A percentile compares a stretch with the other conserved stretches of the same genome.
Evolutionary conservation across 202 grass and related monocot species (phyloP).

Genomic region (Musa balbisiana): DNA sequence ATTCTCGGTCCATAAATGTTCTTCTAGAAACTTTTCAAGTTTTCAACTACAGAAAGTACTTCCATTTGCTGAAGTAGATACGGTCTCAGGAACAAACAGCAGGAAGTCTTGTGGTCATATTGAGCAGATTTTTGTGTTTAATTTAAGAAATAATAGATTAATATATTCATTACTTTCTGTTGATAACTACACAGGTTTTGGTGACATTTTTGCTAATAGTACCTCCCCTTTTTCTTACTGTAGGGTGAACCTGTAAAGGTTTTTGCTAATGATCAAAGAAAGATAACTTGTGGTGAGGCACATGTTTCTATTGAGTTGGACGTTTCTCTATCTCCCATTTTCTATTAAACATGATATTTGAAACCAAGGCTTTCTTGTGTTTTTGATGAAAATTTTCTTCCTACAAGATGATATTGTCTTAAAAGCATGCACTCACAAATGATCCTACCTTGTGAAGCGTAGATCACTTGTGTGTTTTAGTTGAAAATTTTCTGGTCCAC

Average conservation of each 20-base stretch:
- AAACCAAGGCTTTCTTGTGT: background rate
- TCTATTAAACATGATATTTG: background rate
- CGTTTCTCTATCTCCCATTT: no score
- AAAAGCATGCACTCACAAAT: background rate
- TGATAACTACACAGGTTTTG: background rate
- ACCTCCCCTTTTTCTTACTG: conserved; percentile 24
- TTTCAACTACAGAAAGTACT: background rate
- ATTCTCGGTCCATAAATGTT: background rate
- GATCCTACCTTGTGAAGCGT: background rate
- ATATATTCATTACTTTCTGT: background rate
- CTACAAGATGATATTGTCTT: background rate
- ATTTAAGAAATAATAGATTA: background rate
- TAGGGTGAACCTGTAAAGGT: conserved; percentile 76
- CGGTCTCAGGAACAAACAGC: background rate
- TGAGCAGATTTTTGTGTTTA: background rate
- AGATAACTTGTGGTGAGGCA: conserved; percentile 90
- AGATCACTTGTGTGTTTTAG: background rate
- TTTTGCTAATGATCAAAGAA: conserved; percentile 68
- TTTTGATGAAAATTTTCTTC: background rate
- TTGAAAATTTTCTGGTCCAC: background rate
- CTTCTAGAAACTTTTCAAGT: background rate
- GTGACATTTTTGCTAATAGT: background rate
- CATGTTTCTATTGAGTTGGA: conserved; percentile 8
- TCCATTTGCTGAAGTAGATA: background rate
- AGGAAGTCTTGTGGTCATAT: background rate